Percentiles rank a stretch among this genome's conserved stretches.
phyloP scores from a whole-genome alignment of 2,329 filamentous ascomycete genomes.

The Pseudogymnoascus sp. region DNA sequence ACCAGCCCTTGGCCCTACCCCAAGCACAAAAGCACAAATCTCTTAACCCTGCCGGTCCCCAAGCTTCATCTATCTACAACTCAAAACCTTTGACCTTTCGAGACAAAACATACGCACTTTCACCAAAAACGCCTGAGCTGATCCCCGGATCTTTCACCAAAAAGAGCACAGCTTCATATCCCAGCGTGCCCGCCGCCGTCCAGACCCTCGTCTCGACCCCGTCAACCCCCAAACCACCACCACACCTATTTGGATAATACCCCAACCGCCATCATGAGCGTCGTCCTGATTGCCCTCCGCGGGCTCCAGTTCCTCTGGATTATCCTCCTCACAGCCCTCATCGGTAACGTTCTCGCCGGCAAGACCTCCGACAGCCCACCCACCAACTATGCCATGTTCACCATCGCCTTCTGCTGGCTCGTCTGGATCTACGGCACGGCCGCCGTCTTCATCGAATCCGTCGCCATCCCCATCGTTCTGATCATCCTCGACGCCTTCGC shows the following conservation, averaged over 20 bases:
- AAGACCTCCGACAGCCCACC: constrained; percentile 57
- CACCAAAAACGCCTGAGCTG: not conserved
- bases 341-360: constrained; percentile 34
- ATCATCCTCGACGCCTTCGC: constrained; percentile 51
- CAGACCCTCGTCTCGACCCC: constrained; percentile 2
- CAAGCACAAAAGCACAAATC: constrained; percentile 7
- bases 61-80: not conserved
- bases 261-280: constrained; percentile 12
- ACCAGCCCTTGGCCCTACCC: not conserved
- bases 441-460: constrained; percentile 44
- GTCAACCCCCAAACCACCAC: not conserved
- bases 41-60: not conserved
- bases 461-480: constrained; percentile 45
- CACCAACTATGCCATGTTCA: constrained; percentile 56
- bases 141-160: not conserved
- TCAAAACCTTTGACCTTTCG: not conserved
- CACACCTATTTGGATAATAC: not conserved
- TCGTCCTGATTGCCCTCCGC: constrained; percentile 22
- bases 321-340: constrained; percentile 24
- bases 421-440: constrained; percentile 55
- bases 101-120: not conserved
- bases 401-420: constrained; percentile 57
- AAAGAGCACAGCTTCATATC: constrained; percentile 7
- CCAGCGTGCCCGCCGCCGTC: not conserved
- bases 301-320: constrained; percentile 23